These are phyloP conservation scores for Astrothelium subdiscretum DNA, from an alignment of 495 filamentous ascomycete species.

Conservation along the genomic window DNA sequence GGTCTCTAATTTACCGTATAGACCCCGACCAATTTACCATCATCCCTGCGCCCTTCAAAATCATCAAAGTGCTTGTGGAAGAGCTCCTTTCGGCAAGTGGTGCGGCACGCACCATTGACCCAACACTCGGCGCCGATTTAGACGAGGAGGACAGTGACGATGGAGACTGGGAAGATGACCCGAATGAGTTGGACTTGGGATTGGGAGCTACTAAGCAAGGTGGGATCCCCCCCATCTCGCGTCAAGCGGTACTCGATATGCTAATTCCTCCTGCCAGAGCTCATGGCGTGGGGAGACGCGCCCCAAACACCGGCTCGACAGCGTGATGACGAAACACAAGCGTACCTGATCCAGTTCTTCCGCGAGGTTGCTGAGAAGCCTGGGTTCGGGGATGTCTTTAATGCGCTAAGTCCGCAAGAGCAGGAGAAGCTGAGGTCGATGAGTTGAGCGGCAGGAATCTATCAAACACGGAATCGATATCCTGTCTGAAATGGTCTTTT, in stretches of 20 bases:
- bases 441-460: constrained; percentile 3
- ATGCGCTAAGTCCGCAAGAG: constrained; percentile 57
- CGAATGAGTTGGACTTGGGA: constrained; percentile 58
- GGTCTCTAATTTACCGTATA: constrained; percentile 16
- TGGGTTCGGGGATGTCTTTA: constrained; percentile 64
- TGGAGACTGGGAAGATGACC: constrained; percentile 89
- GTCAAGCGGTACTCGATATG: too few species aligned
- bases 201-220: constrained; percentile 22
- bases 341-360: constrained; percentile 75
- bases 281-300: constrained; percentile 65
- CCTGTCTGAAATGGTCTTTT: background rate
- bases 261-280: constrained; percentile 39
- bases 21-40: constrained; percentile 82
- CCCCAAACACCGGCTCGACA: constrained; percentile 47
- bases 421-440: constrained; percentile 48
- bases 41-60: constrained; percentile 79
- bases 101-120: constrained; percentile 17
- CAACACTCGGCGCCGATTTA: constrained; percentile 23
- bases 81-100: constrained; percentile 57
- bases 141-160: constrained; percentile 45
- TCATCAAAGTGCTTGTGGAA: constrained; percentile 87
- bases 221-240: too few species aligned
- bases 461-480: too few species aligned
- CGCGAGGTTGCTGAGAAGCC: constrained; percentile 49
- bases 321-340: constrained; percentile 86